Percentiles rank a stretch among this genome's conserved stretches.
Conservation (phyloP, 805 yeast species). For the Vanderwaltozyma verrucispora region DNA sequence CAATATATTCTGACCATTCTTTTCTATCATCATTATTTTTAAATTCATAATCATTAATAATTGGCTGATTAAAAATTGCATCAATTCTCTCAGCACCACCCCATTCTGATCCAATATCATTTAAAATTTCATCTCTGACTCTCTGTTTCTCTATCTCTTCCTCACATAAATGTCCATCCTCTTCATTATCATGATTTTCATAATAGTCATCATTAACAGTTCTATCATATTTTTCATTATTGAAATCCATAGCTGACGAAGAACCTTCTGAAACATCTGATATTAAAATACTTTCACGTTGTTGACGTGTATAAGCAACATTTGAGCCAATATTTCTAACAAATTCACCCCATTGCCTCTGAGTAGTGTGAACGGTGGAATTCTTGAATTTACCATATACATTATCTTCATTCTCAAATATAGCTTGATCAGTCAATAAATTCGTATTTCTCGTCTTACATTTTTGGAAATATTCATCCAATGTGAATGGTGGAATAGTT, state of each 20-base stretch:
- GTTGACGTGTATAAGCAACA: constrained; percentile 16
- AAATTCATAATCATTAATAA: constrained; percentile 18
- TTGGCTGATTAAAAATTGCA: constrained; percentile 33
- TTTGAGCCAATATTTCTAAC: constrained; percentile 29
- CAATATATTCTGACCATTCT: constrained; percentile 23
- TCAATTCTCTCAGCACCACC: constrained; percentile 59
- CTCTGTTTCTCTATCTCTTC: constrained; percentile 6
- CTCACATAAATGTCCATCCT: background rate
- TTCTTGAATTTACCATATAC: constrained; percentile 15
- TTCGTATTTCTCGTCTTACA: constrained; percentile 9
- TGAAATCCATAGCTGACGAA: background rate
- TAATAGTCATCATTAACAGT: background rate
- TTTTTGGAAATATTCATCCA: constrained; percentile 34
- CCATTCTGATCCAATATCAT: constrained; percentile 48
- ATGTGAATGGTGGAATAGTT: constrained; percentile 54
- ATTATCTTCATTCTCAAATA: constrained; percentile 2
- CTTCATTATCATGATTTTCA: background rate
- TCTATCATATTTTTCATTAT: background rate
- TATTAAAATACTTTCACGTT: background rate
- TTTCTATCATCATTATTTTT: constrained; percentile 22
- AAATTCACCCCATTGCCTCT: constrained; percentile 39
- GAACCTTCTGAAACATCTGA: background rate
- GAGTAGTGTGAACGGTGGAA: constrained; percentile 23
- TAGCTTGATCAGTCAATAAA: constrained; percentile 20
- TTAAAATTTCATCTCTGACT: constrained; percentile 19